phyloP scores from a whole-genome alignment of 2,329 filamentous ascomycete species.

The Ascochyta fabae region DNA sequence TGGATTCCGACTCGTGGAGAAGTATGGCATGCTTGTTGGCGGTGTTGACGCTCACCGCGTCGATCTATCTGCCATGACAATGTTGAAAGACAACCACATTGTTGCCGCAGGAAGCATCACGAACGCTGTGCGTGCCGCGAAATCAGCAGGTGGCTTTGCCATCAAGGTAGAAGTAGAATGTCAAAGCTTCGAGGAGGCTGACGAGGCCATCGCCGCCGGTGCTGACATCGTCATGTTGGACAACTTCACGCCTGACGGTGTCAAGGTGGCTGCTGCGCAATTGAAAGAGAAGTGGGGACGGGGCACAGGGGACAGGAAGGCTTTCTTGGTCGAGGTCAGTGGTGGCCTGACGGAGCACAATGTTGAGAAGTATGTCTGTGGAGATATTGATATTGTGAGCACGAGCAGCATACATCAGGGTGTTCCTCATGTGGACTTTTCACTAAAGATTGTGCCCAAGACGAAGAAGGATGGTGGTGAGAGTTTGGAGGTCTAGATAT shows the following conservation, averaged over 20 bases:
- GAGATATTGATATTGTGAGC: constrained; percentile 92
- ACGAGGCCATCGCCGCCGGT: constrained; percentile 88
- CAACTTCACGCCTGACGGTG: constrained; percentile 84
- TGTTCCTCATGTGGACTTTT: constrained; percentile 92
- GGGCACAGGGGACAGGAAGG: constrained; percentile 67
- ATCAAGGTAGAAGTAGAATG: constrained; percentile 97
- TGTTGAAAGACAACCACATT: constrained; percentile 99
- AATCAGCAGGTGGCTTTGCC: constrained; percentile 83
- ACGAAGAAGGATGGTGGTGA: constrained; percentile 32
- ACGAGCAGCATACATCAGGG: constrained; percentile 98
- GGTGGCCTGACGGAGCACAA: constrained; percentile 88
- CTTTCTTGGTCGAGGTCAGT: constrained; percentile 84
- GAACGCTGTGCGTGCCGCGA: constrained; percentile 82
- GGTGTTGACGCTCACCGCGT: constrained; percentile 91
- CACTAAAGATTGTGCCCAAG: constrained; percentile 78
- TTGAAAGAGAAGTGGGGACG: constrained; percentile 79
- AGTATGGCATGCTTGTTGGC: constrained; percentile 96
- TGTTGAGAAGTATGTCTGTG: constrained; percentile 76
- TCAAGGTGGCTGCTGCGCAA: constrained; percentile 74
- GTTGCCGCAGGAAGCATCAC: constrained; percentile 87
- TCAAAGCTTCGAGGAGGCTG: constrained; percentile 83
- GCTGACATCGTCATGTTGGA: constrained; percentile 98
- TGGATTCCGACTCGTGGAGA: constrained; percentile 93
- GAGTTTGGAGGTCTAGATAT: constrained; percentile 14
- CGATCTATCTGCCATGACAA: constrained; percentile 89